Base-by-base conservation (phyloP, 2,329 filamentous ascomycete genomes). In the Arthrobotrys pseudoclavata region DNA sequence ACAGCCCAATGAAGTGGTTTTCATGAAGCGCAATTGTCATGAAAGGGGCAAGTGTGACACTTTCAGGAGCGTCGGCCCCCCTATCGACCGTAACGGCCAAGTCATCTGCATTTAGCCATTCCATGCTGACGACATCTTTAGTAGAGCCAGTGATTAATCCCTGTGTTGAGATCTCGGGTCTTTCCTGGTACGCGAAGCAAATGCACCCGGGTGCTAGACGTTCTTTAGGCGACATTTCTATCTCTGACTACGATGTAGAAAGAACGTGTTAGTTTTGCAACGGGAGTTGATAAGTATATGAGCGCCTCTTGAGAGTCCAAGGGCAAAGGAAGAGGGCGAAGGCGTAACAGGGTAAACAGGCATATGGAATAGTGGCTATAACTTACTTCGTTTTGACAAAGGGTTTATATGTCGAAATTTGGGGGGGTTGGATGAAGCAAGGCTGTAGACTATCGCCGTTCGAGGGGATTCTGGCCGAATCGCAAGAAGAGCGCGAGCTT, bases 81-180 rank as follows among this genome's bases (percentile, higher is more conserved):
- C 52, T 29, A 9, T 68, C 74, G 3, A 71, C 29, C 42, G 50
- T 34, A 31, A 68, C 26, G 3, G 52, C n/a, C 15, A 77, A 55
- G 34, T 77, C 74, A 9, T 77, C 67, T 29, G 74, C 74, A 47
- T 77, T 53, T 6, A 77, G 47, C 74, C 74, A 77, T 18, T 77
- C 57, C 74, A 77, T 77, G 29, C 26, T 57, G 6, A 77, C 74
- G 5, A 77, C 66, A 63, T 71, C 74, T 47, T 77, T 77, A 0
- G 61, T 62, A 24, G 74, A 77, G 9, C 74, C 74, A 24, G 26
- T 71, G 22, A 77, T 22, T 3, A 6, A 9, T 45, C 74, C 74
- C 15, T 18, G 34, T 4, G 61, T 62, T 10, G 74, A 70, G 18
- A 77, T 77, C 45, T 67, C 55, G 26, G 74, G 74, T 31, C 74